Evolutionary conservation across 108 stramenopile genomes (phyloP), one percentile per base, ranked within the genome.

Genomic region (Aurantiochytrium sp.): DNA sequence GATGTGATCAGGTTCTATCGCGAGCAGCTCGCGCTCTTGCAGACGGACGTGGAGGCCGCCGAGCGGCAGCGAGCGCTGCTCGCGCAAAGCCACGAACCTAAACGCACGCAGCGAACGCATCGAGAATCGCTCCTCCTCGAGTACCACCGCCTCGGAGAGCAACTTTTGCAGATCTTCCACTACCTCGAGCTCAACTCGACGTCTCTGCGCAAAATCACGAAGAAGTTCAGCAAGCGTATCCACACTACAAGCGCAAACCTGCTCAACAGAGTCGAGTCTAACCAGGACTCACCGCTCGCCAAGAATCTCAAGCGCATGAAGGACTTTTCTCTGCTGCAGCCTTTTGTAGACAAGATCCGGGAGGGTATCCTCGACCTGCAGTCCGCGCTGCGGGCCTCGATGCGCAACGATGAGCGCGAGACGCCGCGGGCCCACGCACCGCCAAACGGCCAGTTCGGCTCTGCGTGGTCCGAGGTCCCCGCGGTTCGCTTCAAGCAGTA

Each of bases 181-280:
- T 81, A 48, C 24, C 39, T 81, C 36, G 45, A 81, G 4, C 73
- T 81, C 39, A 69, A 87, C 10, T 39, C 32, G 22, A 86, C 86
- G 17, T 86, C 88, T 30, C 86, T 90, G 55, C 88, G 90, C 55
- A 90, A 90, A 87, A 90, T 90, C 22, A 52, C 85, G 19, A 90
- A 90, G 68, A 90, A 90, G 89, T 88, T 87, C 86, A 68, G 87
- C 54, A 89, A 89, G 68, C 68, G 87, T 52, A 37, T 90, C 36
- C 48, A 87, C 50, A 85, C 59, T 34, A 10, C 50, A 12, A 21
- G 21, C 21, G 22, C 24, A 6, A 52, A 15, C 5, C 50, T 86
- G 21, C 50, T 52, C 21, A 36, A 17, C 85, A 52, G 6, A 24
- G 53, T 27, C 4, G 21, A 86, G 0, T 12, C 52, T 54, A n/a